Conservation (phyloP, 768 basidiomycete species). For the Panaeolus papilionaceus region DNA sequence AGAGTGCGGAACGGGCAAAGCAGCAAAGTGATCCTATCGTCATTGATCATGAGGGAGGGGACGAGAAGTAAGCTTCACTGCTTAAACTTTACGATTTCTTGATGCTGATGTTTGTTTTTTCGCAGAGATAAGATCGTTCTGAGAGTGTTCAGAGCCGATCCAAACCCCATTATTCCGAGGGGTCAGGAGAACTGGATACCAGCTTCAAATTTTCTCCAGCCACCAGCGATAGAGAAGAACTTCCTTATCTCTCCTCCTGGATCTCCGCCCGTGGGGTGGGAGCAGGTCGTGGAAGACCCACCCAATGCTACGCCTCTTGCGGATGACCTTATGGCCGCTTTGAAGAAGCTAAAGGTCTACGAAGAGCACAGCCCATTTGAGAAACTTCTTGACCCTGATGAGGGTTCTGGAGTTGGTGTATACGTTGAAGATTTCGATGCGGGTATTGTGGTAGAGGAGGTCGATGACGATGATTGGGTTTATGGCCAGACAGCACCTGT, state of each 20-base stretch:
- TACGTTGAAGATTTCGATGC: conserved; percentile 79
- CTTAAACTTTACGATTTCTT: conserved; percentile 18
- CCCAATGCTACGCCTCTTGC: conserved; percentile 87
- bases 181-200: conserved; percentile 38
- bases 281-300: conserved; percentile 87
- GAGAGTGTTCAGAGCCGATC: conserved; percentile 77
- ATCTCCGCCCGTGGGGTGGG: conserved; percentile 97
- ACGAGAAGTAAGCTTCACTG: conserved; percentile 51
- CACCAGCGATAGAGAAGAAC: conserved; percentile 87
- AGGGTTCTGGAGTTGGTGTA: conserved; percentile 76
- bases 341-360: conserved; percentile 69
- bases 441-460: conserved; percentile 41
- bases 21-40: conserved; percentile 65
- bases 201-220: conserved; percentile 65
- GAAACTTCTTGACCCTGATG: conserved; percentile 70
- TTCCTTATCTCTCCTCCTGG: conserved; percentile 98
- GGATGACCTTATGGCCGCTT: conserved; percentile 83
- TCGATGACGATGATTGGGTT: conserved; percentile 63
- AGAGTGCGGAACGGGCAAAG: conserved; percentile 73
- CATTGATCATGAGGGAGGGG: conserved; percentile 50
- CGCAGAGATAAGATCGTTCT: conserved; percentile 55
- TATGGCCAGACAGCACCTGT: conserved; percentile 65
- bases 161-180: conserved; percentile 60
- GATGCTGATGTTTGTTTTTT: conserved; percentile 17
- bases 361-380: conserved; percentile 50